Percentiles rank a stretch among this genome's conserved stretches.
These are phyloP conservation scores for Ascochyta clinopodiicola DNA, from an alignment of 2,329 filamentous ascomycete species.

Conservation along the genomic window DNA sequence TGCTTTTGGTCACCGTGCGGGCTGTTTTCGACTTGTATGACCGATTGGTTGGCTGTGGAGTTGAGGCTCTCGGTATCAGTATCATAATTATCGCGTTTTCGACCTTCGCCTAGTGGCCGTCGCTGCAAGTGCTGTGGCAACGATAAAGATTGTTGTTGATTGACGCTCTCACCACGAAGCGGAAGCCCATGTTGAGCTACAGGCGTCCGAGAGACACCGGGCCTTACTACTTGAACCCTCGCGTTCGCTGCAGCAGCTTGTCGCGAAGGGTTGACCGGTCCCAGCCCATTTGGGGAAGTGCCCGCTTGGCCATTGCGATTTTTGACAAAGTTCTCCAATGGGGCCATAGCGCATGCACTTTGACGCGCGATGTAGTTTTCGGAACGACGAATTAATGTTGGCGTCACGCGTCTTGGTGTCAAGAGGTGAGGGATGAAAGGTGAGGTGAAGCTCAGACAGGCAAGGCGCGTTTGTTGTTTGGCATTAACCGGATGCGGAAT, in stretches of 20 bases:
- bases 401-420: conserved; percentile 9
- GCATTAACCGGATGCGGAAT: conserved; percentile 23
- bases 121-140: conserved; percentile 24
- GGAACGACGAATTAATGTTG: neutral
- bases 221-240: conserved; percentile 23
- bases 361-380: neutral
- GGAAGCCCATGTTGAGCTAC: conserved; percentile 3
- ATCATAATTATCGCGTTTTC: conserved; percentile 37
- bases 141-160: conserved; percentile 20
- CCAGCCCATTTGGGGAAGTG: conserved; percentile 5
- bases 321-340: conserved; percentile 32
- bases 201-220: conserved; percentile 19
- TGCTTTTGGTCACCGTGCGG: conserved; percentile 16
- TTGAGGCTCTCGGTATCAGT: conserved; percentile 50
- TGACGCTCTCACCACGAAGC: conserved; percentile 15
- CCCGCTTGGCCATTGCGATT: conserved; percentile 12
- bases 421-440: conserved; percentile 17
- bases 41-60: conserved; percentile 38
- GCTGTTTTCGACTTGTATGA: conserved; percentile 26
- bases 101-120: conserved; percentile 21
- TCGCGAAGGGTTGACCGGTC: conserved; percentile 17
- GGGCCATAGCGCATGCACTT: neutral
- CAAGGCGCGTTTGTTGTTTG: conserved; percentile 33
- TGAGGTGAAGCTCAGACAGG: conserved; percentile 32
- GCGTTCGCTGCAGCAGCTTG: conserved; percentile 30